Evolutionary conservation across 225 moss, liverwort and hornwort species (phyloP).

Genomic region (Sphagnum tenellum): DNA sequence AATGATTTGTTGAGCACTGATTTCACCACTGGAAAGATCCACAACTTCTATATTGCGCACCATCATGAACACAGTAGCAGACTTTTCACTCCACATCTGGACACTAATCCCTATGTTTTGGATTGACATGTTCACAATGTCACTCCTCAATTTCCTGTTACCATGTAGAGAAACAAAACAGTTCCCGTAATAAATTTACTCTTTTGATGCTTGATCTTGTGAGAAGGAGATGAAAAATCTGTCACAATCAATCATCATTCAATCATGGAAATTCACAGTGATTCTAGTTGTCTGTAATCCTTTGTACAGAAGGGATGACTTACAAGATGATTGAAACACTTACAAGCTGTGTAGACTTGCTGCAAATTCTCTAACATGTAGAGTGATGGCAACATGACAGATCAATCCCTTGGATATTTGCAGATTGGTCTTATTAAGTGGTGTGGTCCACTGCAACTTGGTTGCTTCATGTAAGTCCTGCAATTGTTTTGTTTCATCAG

Average conservation of each 20-base stretch:
- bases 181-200: not conserved
- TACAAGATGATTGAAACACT: slow-evolving; percentile 11
- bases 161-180: not conserved
- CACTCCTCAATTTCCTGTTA: slow-evolving; percentile 31
- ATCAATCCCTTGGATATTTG: slow-evolving; percentile 28
- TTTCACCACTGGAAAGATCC: slow-evolving; percentile 9
- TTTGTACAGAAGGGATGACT: no score
- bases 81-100: slow-evolving; percentile 46
- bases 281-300: no score
- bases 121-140: slow-evolving; percentile 42
- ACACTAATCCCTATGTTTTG: slow-evolving; percentile 53
- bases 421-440: no score
- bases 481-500: not conserved
- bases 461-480: slow-evolving; percentile 85
- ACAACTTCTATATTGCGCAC: slow-evolving; percentile 56
- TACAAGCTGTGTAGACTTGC: slow-evolving; percentile 78
- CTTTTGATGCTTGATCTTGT: not conserved
- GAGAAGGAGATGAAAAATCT: no score
- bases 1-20: no score
- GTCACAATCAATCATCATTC: no score
- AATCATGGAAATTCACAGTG: no score
- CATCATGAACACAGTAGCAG: slow-evolving; percentile 40
- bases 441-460: slow-evolving; percentile 41
- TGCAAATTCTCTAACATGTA: slow-evolving; percentile 55
- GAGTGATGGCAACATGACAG: slow-evolving; percentile 59